Base-by-base conservation (phyloP, 139 green algal species). In the Raphidocelis subcapitata region DNA sequence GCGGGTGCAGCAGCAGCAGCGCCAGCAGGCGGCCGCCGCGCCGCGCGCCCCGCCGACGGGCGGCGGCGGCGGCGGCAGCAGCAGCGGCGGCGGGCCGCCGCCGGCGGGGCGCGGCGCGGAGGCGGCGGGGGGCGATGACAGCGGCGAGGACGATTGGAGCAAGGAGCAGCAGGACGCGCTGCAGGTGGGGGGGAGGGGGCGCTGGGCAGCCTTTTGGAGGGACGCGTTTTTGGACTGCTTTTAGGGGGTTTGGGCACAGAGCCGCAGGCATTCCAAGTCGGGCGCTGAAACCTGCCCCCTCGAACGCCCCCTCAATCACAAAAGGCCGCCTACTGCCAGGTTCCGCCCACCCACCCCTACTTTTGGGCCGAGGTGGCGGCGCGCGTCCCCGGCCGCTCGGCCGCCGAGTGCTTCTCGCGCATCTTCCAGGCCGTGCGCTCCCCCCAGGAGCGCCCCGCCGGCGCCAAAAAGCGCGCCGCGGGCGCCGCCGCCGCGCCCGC, bases 301-400 rank as follows among this genome's bases (percentile, higher is more conserved):
- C 12, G 23, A 56, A 49, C 67, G 12, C 64, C n/a, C n/a, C n/a
- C n/a, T n/a, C n/a, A n/a, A n/a, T n/a, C n/a, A n/a, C n/a, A n/a
- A n/a, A n/a, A 74, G 46, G 44, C 29, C 1, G 69, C 76, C 1
- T 83, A 74, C 56, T 70, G 61, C 20, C 36, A 64, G 41, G 72
- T 81, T 18, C 67, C 82, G 61, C 82, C 82, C 36, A 81, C 67
- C 3, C 69, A 79, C 67, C 60, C 41, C 26, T 79, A 79, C 72
- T 85, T 84, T 76, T 88, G 82, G 82, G 79, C 82, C 69, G 61
- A 76, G 65, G 83, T 86, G 57, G 83, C 80, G 2, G 44, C 51
- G 16, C 28, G 57, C 8, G 77, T 88, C 35, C 78, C 64, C 5
- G 79, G 68, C 23, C 76, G 75, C 56, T 80, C 65, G 20, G 79